Percentiles rank a stretch among this genome's conserved stretches.
Evolutionary conservation across 2,329 filamentous ascomycete genomes (phyloP).

Genomic region (Alternaria infectoria): DNA sequence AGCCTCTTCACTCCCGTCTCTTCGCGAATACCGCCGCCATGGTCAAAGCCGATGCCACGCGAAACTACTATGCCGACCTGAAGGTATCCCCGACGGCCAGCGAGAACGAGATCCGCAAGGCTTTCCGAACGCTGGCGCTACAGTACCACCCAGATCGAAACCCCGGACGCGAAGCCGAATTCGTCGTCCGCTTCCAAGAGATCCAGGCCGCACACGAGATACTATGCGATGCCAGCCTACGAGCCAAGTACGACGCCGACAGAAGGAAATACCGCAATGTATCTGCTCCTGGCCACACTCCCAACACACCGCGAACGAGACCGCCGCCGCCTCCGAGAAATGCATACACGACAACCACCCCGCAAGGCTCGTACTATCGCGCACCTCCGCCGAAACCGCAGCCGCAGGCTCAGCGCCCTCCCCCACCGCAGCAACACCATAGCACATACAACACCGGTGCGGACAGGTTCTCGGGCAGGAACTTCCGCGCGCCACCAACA

Average conservation of each 20-base stretch:
- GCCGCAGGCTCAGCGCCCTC: constrained; percentile 32
- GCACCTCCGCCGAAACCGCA: constrained; percentile 35
- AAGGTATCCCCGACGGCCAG: constrained; percentile 72
- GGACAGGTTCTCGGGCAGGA: constrained; percentile 51
- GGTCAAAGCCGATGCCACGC: constrained; percentile 71
- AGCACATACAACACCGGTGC: constrained; percentile 48
- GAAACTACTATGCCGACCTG: constrained; percentile 86
- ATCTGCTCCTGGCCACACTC: constrained; percentile 45
- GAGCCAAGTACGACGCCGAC: constrained; percentile 68
- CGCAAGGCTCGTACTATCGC: constrained; percentile 42
- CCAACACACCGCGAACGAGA: constrained; percentile 49
- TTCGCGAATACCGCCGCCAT: constrained; percentile 51
- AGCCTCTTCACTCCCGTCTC: neutral
- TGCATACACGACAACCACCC: constrained; percentile 49
- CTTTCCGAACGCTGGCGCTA: constrained; percentile 83
- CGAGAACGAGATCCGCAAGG: constrained; percentile 79
- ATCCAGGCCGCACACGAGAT: constrained; percentile 89
- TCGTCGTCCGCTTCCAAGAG: constrained; percentile 81
- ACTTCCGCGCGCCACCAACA: constrained; percentile 49
- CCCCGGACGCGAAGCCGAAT: constrained; percentile 79
- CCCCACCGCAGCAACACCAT: constrained; percentile 37
- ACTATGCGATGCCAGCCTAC: constrained; percentile 64
- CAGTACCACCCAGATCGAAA: constrained; percentile 91
- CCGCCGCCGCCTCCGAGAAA: constrained; percentile 54
- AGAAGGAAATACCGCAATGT: constrained; percentile 54